Evolutionary conservation across 2,329 filamentous ascomycete species (phyloP).

Genomic region (Coniochaeta pulveracea): DNA sequence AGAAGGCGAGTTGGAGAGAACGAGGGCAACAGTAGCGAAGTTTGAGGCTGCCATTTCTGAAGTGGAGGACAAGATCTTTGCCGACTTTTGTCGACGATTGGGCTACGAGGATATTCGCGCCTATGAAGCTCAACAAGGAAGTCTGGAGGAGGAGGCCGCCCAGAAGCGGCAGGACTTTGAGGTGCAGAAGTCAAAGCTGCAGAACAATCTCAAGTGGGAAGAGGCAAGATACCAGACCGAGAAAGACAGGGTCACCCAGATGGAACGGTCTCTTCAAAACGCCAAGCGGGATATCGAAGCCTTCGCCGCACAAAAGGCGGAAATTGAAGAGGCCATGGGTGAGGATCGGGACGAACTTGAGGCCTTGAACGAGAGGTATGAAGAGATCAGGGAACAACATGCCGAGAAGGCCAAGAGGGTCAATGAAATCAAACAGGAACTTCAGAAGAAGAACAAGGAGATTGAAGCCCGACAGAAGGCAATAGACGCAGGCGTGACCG

Average conservation of each 20-base stretch:
- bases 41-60: slow-evolving; percentile 55
- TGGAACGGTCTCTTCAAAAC: slow-evolving; percentile 55
- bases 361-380: slow-evolving; percentile 59
- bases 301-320: slow-evolving; percentile 61
- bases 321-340: slow-evolving; percentile 63
- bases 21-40: slow-evolving; percentile 35
- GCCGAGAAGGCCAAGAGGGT: slow-evolving; percentile 59
- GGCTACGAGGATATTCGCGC: slow-evolving; percentile 84
- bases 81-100: slow-evolving; percentile 72
- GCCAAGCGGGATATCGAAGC: slow-evolving; percentile 58
- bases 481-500: slow-evolving; percentile 69
- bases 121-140: slow-evolving; percentile 89
- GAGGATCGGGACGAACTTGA: slow-evolving; percentile 67
- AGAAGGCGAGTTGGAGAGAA: slow-evolving; percentile 52
- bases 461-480: slow-evolving; percentile 64
- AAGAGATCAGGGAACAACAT: slow-evolving; percentile 43
- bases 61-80: slow-evolving; percentile 84
- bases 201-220: slow-evolving; percentile 49
- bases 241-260: slow-evolving; percentile 53
- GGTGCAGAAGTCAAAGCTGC: slow-evolving; percentile 67
- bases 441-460: slow-evolving; percentile 74
- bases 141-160: slow-evolving; percentile 78
- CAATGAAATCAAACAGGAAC: slow-evolving; percentile 63
- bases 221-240: slow-evolving; percentile 42
- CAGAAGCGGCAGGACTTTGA: slow-evolving; percentile 82